Evolutionary conservation across 2,329 filamentous ascomycete genomes (phyloP), one percentile per base, ranked within the genome.

Genomic region (Aspergillus tanneri): DNA sequence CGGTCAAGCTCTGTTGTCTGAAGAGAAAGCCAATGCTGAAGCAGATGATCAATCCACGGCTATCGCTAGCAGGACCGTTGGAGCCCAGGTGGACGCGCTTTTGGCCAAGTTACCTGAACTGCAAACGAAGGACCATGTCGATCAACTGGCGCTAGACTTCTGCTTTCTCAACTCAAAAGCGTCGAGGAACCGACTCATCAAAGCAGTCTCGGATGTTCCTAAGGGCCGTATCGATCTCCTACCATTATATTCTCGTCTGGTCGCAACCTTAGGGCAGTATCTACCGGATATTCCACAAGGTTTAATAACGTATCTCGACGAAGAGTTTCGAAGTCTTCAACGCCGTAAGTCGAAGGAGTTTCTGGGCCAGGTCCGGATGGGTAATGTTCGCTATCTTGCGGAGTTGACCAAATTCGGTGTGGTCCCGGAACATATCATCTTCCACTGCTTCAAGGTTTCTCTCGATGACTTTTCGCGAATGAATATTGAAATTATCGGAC

Each of bases 401-500:
- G 93, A 99, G 71, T 74, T 99, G 64, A 99, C 93, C 50, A 99
- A 99, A 66, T 99, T 99, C 64, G 92, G 93, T 24, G 90, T 96
- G 24, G 93, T 99, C 7, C 93, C 95, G 0, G 93, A 99, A 69
- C 93, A 99, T 70, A 92, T 99, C 55, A 95, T 99, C 45, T 99
- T 99, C 65, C 93, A 99, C 65, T 99, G 93, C 66, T 83, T 99
- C 60, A 99, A 96, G 70, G 92, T 99, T 67, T 95, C 92, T 58
- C 75, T 99, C 22, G 93, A 99, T 62, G 93, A 99, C 64, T 99
- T 99, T 65, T 96, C 93, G 2, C 83, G 92, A 52, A 96, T 96
- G 88, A 99, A 99, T 64, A 96, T 99, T 55, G 95, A 99, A 69
- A 96, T 99, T 60, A 92, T 99, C 55, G 95, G 91, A 63, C 95